These are phyloP conservation scores for Mucor plumbeus DNA, from an alignment of 371 early-diverging fungal genomes.

Conservation along the genomic window DNA sequence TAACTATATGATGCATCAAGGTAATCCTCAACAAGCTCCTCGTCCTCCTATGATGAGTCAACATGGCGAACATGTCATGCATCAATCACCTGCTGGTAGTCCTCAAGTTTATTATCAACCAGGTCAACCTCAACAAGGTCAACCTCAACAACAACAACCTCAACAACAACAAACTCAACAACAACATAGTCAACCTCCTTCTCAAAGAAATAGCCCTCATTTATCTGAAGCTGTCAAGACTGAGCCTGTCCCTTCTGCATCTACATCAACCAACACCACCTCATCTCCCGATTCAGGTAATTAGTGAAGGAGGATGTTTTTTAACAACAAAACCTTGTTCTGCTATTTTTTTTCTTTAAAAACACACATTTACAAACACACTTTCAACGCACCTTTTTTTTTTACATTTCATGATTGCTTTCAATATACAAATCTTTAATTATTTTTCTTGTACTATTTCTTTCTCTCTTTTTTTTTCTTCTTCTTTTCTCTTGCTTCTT, in stretches of 20 bases:
- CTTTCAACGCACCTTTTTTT: not conserved
- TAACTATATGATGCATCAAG: slow-evolving; percentile 27
- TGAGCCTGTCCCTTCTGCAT: slow-evolving; percentile 41
- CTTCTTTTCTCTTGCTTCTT: slow-evolving; percentile 3
- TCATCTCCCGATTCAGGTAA: slow-evolving; percentile 46
- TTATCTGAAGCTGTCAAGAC: slow-evolving; percentile 30
- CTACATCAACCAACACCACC: slow-evolving; percentile 50
- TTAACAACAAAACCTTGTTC: not conserved
- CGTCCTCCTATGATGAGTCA: slow-evolving; percentile 31
- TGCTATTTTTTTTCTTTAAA: not conserved
- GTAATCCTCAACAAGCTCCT: slow-evolving; percentile 23
- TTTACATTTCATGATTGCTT: slow-evolving; percentile 5
- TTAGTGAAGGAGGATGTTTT: not conserved
- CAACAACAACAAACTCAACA: slow-evolving; percentile 27
- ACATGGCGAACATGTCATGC: slow-evolving; percentile 32
- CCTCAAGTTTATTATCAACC: slow-evolving; percentile 35
- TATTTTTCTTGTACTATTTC: not conserved
- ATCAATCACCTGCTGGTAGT: slow-evolving; percentile 25
- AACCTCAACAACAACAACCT: slow-evolving; percentile 22
- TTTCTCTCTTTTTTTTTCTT: slow-evolving; percentile 9
- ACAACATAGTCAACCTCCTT: slow-evolving; percentile 34
- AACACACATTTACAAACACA: not conserved
- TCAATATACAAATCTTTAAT: slow-evolving; percentile 9
- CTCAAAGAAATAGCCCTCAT: slow-evolving; percentile 37
- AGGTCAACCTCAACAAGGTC: slow-evolving; percentile 17